Conservation (phyloP, 2,329 filamentous ascomycete genomes). For the Blastomyces parvus region DNA sequence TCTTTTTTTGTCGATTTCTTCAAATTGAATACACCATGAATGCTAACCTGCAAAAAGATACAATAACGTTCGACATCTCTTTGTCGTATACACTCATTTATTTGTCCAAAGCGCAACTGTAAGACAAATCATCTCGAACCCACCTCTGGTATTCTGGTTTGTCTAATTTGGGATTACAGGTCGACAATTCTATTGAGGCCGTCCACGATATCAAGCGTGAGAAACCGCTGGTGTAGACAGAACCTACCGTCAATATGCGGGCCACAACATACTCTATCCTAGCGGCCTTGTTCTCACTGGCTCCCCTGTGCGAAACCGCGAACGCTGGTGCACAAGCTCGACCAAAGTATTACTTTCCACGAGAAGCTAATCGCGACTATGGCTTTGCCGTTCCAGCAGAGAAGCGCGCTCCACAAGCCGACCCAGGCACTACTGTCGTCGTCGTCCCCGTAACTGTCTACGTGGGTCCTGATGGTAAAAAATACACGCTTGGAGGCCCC, state of each 20-base stretch:
- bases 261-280: constrained; percentile 2
- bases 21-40: not conserved
- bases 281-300: constrained; percentile 1
- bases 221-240: not conserved
- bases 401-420: constrained; percentile 13
- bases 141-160: not conserved
- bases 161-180: not conserved
- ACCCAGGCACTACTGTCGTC: constrained; percentile 9
- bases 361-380: constrained; percentile 21
- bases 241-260: constrained; percentile 3
- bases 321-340: not conserved
- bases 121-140: not conserved
- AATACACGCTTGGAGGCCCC: constrained; percentile 11
- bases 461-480: constrained; percentile 12
- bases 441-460: constrained; percentile 15
- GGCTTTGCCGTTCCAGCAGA: constrained; percentile 13
- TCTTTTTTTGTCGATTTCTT: no score
- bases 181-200: not conserved
- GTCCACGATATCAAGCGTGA: not conserved
- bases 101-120: not conserved
- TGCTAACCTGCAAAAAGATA: constrained; percentile 2
- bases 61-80: constrained; percentile 1
- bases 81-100: constrained; percentile 6
- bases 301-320: not conserved
- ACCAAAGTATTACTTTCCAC: constrained; percentile 17